phyloP scores from a whole-genome alignment of 2,329 filamentous ascomycete genomes.

The Pyrenophora graminea region DNA sequence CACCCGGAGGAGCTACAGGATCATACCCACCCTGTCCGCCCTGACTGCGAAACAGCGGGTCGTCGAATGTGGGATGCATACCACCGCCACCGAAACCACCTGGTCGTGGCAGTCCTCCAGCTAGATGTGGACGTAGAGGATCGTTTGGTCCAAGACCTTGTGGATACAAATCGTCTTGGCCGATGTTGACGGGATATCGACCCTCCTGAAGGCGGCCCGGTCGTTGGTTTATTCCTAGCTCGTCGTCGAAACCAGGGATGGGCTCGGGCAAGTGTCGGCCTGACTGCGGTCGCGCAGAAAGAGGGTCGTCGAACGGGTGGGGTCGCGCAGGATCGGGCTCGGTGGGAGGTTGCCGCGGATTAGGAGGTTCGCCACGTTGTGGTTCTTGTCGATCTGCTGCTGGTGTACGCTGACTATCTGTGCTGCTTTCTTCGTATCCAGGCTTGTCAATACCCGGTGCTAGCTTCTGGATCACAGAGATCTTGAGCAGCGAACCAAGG shows the following conservation, averaged over 20 bases:
- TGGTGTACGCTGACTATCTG: conserved; percentile 31
- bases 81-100: conserved; percentile 70
- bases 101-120: conserved; percentile 61
- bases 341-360: conserved; percentile 58
- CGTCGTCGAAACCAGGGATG: conserved; percentile 91
- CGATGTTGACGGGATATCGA: conserved; percentile 69
- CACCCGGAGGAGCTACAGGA: conserved; percentile 79
- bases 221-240: conserved; percentile 78
- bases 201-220: conserved; percentile 56
- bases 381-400: conserved; percentile 49
- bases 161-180: conserved; percentile 86
- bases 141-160: conserved; percentile 84
- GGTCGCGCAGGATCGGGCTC: conserved; percentile 65
- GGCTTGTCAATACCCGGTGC: conserved; percentile 76
- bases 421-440: conserved; percentile 68
- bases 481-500: conserved; percentile 72
- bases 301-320: conserved; percentile 71
- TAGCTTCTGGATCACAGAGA: conserved; percentile 81
- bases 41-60: conserved; percentile 75
- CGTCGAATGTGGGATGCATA: conserved; percentile 96
- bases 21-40: conserved; percentile 60
- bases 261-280: conserved; percentile 73
- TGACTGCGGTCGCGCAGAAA: conserved; percentile 59
- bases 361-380: conserved; percentile 26
- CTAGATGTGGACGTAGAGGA: conserved; percentile 71